These are phyloP conservation scores for Kluyveromyces marxianus DNA, from an alignment of 1,139 yeast species.

Conservation along the genomic window DNA sequence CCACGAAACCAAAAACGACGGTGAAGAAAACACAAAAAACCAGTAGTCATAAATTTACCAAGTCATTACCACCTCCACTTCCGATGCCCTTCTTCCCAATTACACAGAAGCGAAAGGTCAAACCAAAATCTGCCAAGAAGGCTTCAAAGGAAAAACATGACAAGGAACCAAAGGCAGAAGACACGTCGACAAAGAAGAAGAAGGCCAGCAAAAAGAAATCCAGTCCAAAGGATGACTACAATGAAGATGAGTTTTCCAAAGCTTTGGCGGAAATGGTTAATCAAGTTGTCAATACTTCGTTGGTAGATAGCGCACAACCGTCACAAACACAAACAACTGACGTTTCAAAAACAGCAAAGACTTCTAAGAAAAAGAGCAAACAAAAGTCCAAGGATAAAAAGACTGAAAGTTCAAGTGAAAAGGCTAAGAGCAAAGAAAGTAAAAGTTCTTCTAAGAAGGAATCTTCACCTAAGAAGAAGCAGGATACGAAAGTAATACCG, in stretches of 20 bases:
- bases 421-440: neutral
- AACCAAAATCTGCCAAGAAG: constrained; percentile 3
- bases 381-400: neutral
- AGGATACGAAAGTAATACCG: neutral
- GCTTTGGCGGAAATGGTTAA: constrained; percentile 30
- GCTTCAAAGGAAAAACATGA: constrained; percentile 1
- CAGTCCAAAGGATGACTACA: constrained; percentile 9
- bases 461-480: neutral
- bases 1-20: constrained; percentile 6
- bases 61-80: constrained; percentile 4
- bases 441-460: neutral
- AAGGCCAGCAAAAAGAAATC: constrained; percentile 10
- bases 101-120: constrained; percentile 3
- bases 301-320: constrained; percentile 9
- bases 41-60: constrained; percentile 3
- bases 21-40: constrained; percentile 8
- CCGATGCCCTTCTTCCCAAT: constrained; percentile 6
- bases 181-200: constrained; percentile 13
- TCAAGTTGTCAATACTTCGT: constrained; percentile 28
- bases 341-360: neutral
- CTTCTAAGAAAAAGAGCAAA: constrained; percentile 1
- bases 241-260: constrained; percentile 27
- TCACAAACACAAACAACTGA: neutral
- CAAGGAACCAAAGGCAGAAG: constrained; percentile 2
- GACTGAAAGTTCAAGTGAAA: neutral